Conservation (phyloP, 441 rosid genomes). For the Mallotus repandus region DNA sequence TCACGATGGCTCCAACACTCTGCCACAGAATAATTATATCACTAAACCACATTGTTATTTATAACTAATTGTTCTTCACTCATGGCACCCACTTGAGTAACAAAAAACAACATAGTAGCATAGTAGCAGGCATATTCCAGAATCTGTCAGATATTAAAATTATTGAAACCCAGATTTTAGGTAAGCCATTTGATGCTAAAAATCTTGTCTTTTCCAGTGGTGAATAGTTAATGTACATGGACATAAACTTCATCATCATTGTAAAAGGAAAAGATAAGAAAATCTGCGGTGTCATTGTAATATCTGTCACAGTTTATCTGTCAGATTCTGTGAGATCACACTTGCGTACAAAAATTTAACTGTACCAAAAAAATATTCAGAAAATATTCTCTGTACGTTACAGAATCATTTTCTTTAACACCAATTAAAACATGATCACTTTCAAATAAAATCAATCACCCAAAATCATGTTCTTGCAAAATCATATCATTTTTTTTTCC, state of each 20-base stretch:
- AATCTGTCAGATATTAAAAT: neutral
- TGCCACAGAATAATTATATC: slow-evolving; percentile 31
- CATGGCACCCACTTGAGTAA: no score
- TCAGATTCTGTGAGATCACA: neutral
- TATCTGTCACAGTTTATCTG: neutral
- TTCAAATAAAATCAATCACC: no score
- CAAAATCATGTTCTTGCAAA: no score
- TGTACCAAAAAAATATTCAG: slow-evolving; percentile 1
- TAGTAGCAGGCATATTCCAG: neutral
- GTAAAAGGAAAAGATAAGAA: slow-evolving; percentile 7
- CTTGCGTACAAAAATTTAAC: neutral
- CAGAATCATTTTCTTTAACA: neutral
- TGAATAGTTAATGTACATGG: neutral
- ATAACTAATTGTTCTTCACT: neutral
- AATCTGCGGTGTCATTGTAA: slow-evolving; percentile 22
- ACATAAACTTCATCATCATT: neutral
- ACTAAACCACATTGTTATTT: neutral
- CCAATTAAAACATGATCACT: neutral
- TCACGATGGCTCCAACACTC: slow-evolving; percentile 85
- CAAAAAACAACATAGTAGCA: no score
- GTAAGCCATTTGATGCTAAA: neutral
- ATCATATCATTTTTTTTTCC: no score
- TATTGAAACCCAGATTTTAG: neutral
- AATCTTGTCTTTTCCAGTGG: neutral
- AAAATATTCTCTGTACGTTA: neutral